Conservation (phyloP, 164 flowering plant genomes). For the Tinospora cordifolia region DNA sequence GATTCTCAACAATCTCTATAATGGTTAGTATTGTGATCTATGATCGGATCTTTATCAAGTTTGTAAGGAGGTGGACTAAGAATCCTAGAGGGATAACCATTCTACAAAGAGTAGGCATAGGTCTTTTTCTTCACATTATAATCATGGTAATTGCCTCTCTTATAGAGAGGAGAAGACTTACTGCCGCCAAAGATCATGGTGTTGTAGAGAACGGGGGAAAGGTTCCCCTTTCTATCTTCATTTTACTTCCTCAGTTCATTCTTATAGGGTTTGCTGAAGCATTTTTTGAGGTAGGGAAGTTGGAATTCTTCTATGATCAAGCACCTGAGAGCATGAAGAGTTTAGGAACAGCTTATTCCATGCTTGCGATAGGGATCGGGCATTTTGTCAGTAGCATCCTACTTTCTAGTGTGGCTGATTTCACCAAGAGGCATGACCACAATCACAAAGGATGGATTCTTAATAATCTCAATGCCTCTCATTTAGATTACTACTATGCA, state of each 20-base stretch:
- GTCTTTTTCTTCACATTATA: neutral
- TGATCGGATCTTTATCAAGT: neutral
- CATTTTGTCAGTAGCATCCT: neutral
- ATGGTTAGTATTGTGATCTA: neutral
- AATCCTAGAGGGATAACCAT: constrained; percentile 13
- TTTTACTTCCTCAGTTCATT: constrained; percentile 6
- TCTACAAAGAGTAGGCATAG: constrained; percentile 8
- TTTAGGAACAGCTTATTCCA: constrained; percentile 9
- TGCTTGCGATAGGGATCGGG: constrained; percentile 1
- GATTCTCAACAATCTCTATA: neutral
- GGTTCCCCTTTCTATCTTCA: constrained; percentile 10
- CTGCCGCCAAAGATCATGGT: neutral
- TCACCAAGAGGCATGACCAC: neutral
- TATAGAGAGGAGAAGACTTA: constrained; percentile 2
- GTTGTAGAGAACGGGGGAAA: neutral
- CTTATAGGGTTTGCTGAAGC: constrained; percentile 10
- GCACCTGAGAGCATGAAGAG: constrained; percentile 16
- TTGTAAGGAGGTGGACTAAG: constrained; percentile 4
- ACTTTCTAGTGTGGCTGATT: neutral
- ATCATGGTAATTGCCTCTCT: constrained; percentile 9
- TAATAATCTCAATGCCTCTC: constrained; percentile 5
- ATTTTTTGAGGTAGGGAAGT: constrained; percentile 5
- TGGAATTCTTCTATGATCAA: constrained; percentile 14
- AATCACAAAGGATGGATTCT: constrained; percentile 9
- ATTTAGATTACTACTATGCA: constrained; percentile 8